phyloP scores from a whole-genome alignment of 805 yeast species.

The Wickerhamiella qilinensis region DNA sequence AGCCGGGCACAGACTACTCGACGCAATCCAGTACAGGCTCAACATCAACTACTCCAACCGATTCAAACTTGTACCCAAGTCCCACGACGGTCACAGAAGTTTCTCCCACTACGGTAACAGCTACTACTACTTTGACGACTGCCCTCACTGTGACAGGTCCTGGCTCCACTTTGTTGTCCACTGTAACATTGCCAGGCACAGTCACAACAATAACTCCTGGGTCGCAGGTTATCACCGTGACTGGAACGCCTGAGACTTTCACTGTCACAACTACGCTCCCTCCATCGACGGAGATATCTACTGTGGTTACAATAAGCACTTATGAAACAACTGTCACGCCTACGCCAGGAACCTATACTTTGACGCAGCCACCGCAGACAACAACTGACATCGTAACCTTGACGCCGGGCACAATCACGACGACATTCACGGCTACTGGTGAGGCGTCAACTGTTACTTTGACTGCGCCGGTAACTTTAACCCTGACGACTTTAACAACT shows the following conservation, averaged over 20 bases:
- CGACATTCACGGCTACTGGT: background rate
- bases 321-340: background rate
- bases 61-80: no score
- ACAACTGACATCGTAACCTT: background rate
- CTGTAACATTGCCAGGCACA: constrained; percentile 1
- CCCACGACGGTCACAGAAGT: background rate
- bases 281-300: background rate
- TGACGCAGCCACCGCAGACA: constrained; percentile 1
- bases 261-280: constrained; percentile 1
- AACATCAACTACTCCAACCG: no score
- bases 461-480: background rate
- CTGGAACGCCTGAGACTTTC: constrained; percentile 1
- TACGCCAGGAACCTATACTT: constrained; percentile 2
- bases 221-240: constrained; percentile 4
- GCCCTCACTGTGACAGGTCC: background rate
- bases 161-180: background rate
- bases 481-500: background rate
- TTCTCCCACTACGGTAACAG: background rate
- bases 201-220: constrained; percentile 4
- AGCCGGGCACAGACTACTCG: background rate
- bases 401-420: background rate
- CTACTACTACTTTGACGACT: background rate
- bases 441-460: constrained; percentile 1
- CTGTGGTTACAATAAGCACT: background rate
- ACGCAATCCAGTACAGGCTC: background rate